A percentile compares a stretch with the other conserved stretches of the same genome.
Conservation (phyloP, 2,329 filamentous ascomycete genomes). For the Penicillium sp. region DNA sequence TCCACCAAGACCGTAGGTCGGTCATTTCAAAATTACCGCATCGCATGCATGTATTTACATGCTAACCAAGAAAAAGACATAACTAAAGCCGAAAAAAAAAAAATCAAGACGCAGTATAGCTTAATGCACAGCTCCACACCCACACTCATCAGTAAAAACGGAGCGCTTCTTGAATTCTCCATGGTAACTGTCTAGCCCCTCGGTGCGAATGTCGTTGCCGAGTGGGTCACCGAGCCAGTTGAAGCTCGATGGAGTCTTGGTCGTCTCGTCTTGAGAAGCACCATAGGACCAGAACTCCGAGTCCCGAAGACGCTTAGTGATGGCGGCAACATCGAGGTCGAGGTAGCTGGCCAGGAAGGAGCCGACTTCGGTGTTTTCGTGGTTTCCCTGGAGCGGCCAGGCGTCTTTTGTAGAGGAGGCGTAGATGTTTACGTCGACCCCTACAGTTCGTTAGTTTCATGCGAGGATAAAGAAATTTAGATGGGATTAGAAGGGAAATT, state of each 20-base stretch:
- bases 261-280: slow-evolving; percentile 9
- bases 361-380: slow-evolving; percentile 94
- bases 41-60: neutral
- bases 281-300: slow-evolving; percentile 27
- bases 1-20: neutral
- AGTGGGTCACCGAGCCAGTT: slow-evolving; percentile 50
- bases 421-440: slow-evolving; percentile 96
- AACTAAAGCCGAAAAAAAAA: neutral
- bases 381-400: slow-evolving; percentile 75
- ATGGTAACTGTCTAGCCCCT: slow-evolving; percentile 50
- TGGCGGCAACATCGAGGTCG: slow-evolving; percentile 74
- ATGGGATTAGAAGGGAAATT: slow-evolving; percentile 19
- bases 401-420: slow-evolving; percentile 71
- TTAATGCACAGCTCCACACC: slow-evolving; percentile 37
- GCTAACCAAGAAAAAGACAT: neutral
- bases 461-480: neutral
- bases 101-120: neutral
- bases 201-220: slow-evolving; percentile 42
- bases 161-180: slow-evolving; percentile 48
- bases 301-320: slow-evolving; percentile 73
- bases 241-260: slow-evolving; percentile 23
- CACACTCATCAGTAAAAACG: slow-evolving; percentile 20
- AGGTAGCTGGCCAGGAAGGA: slow-evolving; percentile 80
- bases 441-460: slow-evolving; percentile 45
- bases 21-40: neutral